Conservation (phyloP, 768 basidiomycete species). For the Pleurotus platypus region DNA sequence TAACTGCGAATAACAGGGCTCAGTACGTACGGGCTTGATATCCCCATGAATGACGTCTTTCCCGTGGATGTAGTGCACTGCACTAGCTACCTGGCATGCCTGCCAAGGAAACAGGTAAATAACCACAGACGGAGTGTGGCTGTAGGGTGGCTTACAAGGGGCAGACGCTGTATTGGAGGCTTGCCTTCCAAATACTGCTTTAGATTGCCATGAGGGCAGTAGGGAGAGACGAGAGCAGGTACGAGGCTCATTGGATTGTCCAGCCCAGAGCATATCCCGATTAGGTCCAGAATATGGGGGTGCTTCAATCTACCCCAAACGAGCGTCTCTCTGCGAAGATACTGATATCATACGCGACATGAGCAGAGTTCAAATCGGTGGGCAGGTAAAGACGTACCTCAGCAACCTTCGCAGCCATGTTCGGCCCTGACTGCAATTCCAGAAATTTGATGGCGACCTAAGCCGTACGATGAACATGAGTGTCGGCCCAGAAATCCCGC, state of each 20-base stretch:
- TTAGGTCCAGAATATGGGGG: constrained; percentile 5
- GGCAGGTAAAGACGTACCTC: neutral
- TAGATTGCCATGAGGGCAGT: constrained; percentile 7
- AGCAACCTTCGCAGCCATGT: neutral
- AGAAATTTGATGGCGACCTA: neutral
- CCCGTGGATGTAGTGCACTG: constrained; percentile 16
- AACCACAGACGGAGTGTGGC: neutral
- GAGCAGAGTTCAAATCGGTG: neutral
- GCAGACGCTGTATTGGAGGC: neutral
- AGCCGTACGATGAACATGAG: neutral
- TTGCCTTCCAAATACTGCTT: constrained; percentile 1
- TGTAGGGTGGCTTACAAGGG: constrained; percentile 3
- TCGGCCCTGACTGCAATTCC: neutral
- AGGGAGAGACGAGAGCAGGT: constrained; percentile 14
- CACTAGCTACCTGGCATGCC: constrained; percentile 13
- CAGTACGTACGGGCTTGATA: constrained; percentile 13
- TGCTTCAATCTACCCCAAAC: constrained; percentile 7
- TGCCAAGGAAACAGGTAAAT: neutral
- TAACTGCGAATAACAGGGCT: neutral
- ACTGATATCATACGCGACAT: neutral
- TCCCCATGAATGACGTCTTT: constrained; percentile 15
- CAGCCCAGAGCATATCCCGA: neutral
- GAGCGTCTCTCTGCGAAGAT: constrained; percentile 5
- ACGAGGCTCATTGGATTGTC: neutral
- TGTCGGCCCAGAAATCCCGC: no score